Evolutionary conservation across 2,329 filamentous ascomycete species (phyloP).

Genomic region (Arthrobotrys musiformis): DNA sequence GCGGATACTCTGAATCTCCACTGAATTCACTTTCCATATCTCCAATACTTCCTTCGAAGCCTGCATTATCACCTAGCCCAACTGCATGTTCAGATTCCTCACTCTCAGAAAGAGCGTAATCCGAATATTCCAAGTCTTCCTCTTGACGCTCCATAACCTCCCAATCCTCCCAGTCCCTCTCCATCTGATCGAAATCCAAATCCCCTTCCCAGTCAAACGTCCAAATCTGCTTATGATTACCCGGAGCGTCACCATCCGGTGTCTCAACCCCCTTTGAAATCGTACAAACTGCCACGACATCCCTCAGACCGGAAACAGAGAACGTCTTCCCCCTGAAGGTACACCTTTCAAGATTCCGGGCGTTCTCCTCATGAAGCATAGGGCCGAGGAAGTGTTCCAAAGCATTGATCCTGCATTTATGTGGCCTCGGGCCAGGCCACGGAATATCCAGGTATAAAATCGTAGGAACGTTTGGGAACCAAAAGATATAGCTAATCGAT

Average conservation of each 20-base stretch:
- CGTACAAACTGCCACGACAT: not conserved
- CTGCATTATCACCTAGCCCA: not conserved
- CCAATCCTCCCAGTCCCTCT: not conserved
- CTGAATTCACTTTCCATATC: not conserved
- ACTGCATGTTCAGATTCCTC: not conserved
- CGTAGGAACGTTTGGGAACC: not conserved
- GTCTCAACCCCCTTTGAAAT: not conserved
- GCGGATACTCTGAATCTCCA: not conserved
- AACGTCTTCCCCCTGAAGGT: not conserved
- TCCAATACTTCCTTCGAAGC: not conserved
- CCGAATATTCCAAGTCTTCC: not conserved
- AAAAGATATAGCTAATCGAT: not conserved
- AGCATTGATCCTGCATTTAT: not conserved
- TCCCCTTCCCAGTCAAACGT: not conserved
- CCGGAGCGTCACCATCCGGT: not conserved
- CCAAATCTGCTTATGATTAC: not conserved
- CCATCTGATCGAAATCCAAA: not conserved
- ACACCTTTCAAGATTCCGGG: not conserved
- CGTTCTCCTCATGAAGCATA: not conserved
- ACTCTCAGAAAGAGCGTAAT: not conserved
- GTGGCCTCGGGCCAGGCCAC: not conserved
- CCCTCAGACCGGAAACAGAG: no score
- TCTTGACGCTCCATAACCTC: not conserved
- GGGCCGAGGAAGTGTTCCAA: not conserved
- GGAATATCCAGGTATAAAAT: not conserved